Conservation (phyloP, 1,139 yeast genomes). For the Arxiozyma bovina region DNA sequence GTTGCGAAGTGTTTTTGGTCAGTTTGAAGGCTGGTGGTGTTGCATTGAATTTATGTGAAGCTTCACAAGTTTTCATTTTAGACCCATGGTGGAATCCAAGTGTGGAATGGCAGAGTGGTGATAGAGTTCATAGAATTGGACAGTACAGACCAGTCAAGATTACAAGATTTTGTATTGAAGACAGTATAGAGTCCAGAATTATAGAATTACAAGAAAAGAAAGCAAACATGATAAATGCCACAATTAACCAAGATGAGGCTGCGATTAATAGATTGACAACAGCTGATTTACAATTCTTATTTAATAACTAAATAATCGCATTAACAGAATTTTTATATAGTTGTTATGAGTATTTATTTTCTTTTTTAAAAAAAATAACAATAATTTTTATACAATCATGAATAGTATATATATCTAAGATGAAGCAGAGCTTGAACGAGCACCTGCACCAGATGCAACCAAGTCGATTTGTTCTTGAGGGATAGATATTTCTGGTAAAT, state of each 20-base stretch:
- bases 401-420: background rate
- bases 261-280: constrained; percentile 85
- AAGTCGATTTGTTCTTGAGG: constrained; percentile 53
- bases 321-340: background rate
- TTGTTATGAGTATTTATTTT: background rate
- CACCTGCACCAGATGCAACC: constrained; percentile 78
- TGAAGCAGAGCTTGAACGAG: constrained; percentile 47
- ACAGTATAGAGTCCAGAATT: constrained; percentile 91
- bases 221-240: constrained; percentile 96
- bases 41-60: constrained; percentile 90
- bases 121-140: constrained; percentile 95
- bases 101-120: constrained; percentile 97
- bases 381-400: background rate
- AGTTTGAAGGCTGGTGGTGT: constrained; percentile 98
- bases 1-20: constrained; percentile 86
- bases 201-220: constrained; percentile 93
- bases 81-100: constrained; percentile 99
- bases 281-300: constrained; percentile 87
- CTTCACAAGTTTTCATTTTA: constrained; percentile 86
- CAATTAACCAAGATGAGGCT: constrained; percentile 83
- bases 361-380: background rate
- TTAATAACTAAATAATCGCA: constrained; percentile 45
- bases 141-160: constrained; percentile 92
- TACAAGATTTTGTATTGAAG: constrained; percentile 87
- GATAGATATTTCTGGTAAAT: constrained; percentile 53